These are phyloP conservation scores for Aphanomyces astaci DNA, from an alignment of 352 stramenopile species.

Conservation along the genomic window DNA sequence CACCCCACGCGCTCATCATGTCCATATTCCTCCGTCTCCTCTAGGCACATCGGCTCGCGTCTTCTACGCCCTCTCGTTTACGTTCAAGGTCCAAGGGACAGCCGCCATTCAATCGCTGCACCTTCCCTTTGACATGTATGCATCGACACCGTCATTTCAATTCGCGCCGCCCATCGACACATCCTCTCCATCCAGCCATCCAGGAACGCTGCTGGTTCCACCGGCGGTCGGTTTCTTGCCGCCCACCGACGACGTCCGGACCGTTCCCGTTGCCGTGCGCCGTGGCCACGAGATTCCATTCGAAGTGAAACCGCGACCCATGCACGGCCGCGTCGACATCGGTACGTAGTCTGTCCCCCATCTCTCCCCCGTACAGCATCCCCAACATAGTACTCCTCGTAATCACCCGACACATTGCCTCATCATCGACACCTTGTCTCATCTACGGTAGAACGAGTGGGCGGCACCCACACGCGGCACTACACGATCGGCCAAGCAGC, in stretches of 20 bases:
- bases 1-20: background rate
- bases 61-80: constrained; percentile 62
- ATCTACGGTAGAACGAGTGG: constrained; percentile 30
- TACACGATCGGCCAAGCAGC: constrained; percentile 65
- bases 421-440: too few relatives aligned
- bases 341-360: background rate
- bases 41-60: constrained; percentile 39
- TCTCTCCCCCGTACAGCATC: too few relatives aligned
- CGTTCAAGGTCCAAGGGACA: constrained; percentile 23
- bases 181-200: background rate
- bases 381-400: too few relatives aligned
- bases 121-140: constrained; percentile 56
- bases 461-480: constrained; percentile 51
- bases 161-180: constrained; percentile 21
- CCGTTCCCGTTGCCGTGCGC: constrained; percentile 42
- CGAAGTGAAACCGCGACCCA: constrained; percentile 49
- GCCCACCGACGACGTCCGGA: constrained; percentile 5
- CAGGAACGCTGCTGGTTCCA: background rate
- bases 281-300: constrained; percentile 58
- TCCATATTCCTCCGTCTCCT: background rate
- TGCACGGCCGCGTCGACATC: constrained; percentile 61
- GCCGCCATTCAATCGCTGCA: constrained; percentile 34
- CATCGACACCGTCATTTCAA: constrained; percentile 40
- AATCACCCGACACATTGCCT: too few relatives aligned
- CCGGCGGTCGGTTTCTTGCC: background rate